phyloP scores from a whole-genome alignment of 2,329 filamentous ascomycete species.

The Proliferodiscus dingleyae region DNA sequence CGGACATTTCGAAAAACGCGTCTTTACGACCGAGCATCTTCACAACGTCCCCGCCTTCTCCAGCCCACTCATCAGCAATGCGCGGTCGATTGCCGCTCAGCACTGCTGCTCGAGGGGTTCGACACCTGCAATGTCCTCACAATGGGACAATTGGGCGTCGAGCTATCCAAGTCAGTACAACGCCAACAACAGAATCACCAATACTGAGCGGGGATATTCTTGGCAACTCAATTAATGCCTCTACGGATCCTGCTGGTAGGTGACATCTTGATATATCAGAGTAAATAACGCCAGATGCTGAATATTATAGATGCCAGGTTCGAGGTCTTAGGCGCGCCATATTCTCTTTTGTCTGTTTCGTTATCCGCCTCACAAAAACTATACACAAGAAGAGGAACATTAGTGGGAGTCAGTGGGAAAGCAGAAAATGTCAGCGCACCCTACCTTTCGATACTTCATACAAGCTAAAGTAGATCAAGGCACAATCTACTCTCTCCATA shows the following conservation, averaged over 20 bases:
- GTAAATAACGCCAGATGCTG: neutral
- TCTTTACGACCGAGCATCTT: conserved; percentile 3
- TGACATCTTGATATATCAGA: conserved; percentile 1
- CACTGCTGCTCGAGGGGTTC: conserved; percentile 22
- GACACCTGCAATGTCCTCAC: conserved; percentile 19
- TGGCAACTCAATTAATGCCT: conserved; percentile 41
- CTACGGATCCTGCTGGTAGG: conserved; percentile 27
- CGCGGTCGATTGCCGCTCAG: conserved; percentile 26
- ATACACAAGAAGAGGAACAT: conserved; percentile 84
- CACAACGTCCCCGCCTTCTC: conserved; percentile 6
- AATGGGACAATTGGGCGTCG: conserved; percentile 38
- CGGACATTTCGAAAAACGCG: conserved; percentile 3
- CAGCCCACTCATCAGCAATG: conserved; percentile 24
- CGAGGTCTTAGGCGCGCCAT: conserved; percentile 85
- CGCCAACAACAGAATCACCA: conserved; percentile 53
- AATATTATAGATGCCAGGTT: conserved; percentile 74
- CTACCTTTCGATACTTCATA: conserved; percentile 6
- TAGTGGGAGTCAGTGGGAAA: conserved; percentile 86
- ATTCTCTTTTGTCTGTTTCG: conserved; percentile 88
- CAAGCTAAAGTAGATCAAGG: too few relatives aligned
- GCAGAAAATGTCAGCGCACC: conserved; percentile 68
- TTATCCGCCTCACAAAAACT: conserved; percentile 90
- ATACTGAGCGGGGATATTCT: conserved; percentile 50
- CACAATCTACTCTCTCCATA: conserved; percentile 82
- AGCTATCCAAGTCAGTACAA: conserved; percentile 57